Conservation (phyloP, 495 filamentous ascomycete species). For the Xanthoparmelia taractica region DNA sequence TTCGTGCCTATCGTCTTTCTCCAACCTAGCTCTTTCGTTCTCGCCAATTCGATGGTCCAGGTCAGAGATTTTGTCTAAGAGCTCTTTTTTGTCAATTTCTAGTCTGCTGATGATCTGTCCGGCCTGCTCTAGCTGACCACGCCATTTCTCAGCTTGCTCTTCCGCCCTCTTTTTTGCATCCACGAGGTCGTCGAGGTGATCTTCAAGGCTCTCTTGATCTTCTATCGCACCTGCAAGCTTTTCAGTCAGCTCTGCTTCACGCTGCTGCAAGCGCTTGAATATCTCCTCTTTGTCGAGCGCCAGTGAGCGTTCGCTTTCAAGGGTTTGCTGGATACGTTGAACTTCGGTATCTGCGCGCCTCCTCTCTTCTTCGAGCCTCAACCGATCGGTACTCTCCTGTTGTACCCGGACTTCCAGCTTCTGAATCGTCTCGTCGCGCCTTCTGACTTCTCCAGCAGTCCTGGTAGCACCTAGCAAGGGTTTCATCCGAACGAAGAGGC, state of each 20-base stretch:
- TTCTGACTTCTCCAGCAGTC: constrained; percentile 85
- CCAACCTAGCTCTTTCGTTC: constrained; percentile 55
- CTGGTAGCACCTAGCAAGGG: constrained; percentile 86
- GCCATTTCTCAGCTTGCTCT: constrained; percentile 69
- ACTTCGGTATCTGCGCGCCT: constrained; percentile 81
- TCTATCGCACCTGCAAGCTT: constrained; percentile 89
- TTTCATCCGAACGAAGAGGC: constrained; percentile 89
- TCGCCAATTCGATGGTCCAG: constrained; percentile 61
- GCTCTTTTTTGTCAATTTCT: constrained; percentile 73
- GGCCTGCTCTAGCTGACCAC: constrained; percentile 82
- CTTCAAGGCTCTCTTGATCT: constrained; percentile 89
- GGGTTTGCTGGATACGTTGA: constrained; percentile 77
- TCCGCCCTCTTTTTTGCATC: constrained; percentile 84
- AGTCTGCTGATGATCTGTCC: constrained; percentile 75
- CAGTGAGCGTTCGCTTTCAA: constrained; percentile 90
- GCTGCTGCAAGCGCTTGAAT: constrained; percentile 83
- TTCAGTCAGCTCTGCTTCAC: constrained; percentile 78
- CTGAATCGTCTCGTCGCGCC: constrained; percentile 85
- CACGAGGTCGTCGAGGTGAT: constrained; percentile 83
- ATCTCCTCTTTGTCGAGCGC: constrained; percentile 98
- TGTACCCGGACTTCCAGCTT: constrained; percentile 77
- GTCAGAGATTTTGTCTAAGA: constrained; percentile 56
- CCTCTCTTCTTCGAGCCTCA: constrained; percentile 84
- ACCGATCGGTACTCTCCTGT: constrained; percentile 62
- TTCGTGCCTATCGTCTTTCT: constrained; percentile 64